Base-by-base conservation (phyloP, 2,329 filamentous ascomycete species). In the Didymella arachidicola region DNA sequence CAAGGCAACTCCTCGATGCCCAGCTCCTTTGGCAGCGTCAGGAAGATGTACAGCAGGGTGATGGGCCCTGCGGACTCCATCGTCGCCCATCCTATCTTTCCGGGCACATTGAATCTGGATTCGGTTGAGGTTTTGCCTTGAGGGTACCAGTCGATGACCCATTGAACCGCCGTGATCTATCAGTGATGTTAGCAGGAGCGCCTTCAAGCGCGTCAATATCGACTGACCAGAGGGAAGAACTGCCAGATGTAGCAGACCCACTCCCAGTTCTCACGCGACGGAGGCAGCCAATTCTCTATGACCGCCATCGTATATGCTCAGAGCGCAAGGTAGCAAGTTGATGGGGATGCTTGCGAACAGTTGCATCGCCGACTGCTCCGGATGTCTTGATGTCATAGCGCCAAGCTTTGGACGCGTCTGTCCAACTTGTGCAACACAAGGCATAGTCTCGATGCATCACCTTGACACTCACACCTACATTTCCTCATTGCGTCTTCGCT, bases 81-180 rank as follows among this genome's bases (percentile, higher is more conserved):
- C 2, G 88, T 85, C 55, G 90, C 84, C 95, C 95, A 99, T 57
- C 87, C 93, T 63, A 92, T 81, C 68, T 91, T 91, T 61, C 95
- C 95, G 1, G 93, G 91, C n/a, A 98, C 78, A 79, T 99, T 99
- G 74, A 95, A 81, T 12, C 80, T 80, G 68, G 89, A 93, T 3
- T 83, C 72, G 18, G 87, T 84, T 3, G 92, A 96, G 2, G 93
- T 97, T 79, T 98, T 98, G 76, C 95, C 95, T 81, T 94, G 92
- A 49, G 91, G 91, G 76, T 97, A 95, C 84, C 87, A 97, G 54
- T 86, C 84, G 55, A 88, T 59, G 16, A 77, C 18, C 89, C 90
- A 96, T 86, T 97, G 93, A 22, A 86, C 50, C 1, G 87, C 84
- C 0, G 88, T 88, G 63, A 92, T 72, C 92, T 96, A 44, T 18